Percentiles rank a stretch among this genome's conserved stretches.
phyloP scores from a whole-genome alignment of 352 stramenopile genomes.

The Globisporangium sylvaticum region DNA sequence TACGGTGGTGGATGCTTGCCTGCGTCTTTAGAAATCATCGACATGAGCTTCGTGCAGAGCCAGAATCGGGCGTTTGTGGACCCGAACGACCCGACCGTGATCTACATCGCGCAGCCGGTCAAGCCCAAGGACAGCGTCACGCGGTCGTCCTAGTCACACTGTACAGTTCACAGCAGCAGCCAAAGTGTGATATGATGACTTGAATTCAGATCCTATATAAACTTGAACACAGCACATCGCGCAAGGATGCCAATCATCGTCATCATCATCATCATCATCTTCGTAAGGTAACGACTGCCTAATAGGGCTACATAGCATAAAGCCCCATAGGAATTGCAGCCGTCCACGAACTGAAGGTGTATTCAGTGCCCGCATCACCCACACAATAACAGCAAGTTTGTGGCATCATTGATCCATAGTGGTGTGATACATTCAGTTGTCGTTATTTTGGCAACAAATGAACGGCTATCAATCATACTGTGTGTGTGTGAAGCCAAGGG shows the following conservation, averaged over 20 bases:
- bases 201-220: not conserved
- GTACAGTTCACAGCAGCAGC: not conserved
- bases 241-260: not conserved
- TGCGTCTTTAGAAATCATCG: constrained; percentile 45
- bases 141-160: constrained; percentile 5
- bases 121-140: constrained; percentile 20
- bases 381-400: not conserved
- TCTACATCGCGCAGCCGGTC: constrained; percentile 78
- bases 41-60: constrained; percentile 68
- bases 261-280: not conserved
- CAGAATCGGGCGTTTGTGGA: constrained; percentile 85
- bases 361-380: not conserved
- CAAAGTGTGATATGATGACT: not conserved
- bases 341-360: not conserved
- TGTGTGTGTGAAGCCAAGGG: no score
- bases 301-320: no score
- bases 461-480: no score
- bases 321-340: not conserved
- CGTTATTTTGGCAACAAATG: no score
- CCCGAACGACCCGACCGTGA: constrained; percentile 81
- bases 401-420: no score
- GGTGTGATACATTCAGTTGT: no score
- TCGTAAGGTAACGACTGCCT: not conserved
- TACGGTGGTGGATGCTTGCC: not conserved
- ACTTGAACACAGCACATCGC: not conserved